Percentiles rank a stretch among this genome's conserved stretches.
Evolutionary conservation across 345 rosid species (phyloP).

Genomic region (Citrus sinensis): DNA sequence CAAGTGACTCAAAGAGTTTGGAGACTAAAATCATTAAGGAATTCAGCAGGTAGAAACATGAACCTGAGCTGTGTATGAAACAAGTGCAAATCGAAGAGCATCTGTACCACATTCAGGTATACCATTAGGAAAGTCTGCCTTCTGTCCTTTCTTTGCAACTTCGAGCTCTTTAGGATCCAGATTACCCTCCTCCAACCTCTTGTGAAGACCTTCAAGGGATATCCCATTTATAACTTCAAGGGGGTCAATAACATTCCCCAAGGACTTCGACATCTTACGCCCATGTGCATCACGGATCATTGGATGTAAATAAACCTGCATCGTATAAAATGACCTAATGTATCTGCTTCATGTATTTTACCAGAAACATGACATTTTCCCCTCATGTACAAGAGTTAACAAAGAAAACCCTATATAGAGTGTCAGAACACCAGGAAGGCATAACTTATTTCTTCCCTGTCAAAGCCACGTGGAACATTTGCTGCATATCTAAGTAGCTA

Average conservation of each 20-base stretch:
- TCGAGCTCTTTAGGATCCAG: conserved; percentile 66
- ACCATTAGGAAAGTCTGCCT: conserved; percentile 82
- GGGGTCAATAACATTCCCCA: conserved; percentile 93
- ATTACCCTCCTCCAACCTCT: conserved; percentile 80
- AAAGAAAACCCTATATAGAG: neutral
- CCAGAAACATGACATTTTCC: neutral
- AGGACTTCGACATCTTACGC: conserved; percentile 91
- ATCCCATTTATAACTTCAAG: conserved; percentile 89
- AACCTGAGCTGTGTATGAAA: conserved; percentile 96
- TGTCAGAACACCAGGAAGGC: neutral
- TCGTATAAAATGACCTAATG: conserved; percentile 3
- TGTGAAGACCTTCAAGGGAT: conserved; percentile 77
- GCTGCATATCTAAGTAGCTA: neutral
- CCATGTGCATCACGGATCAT: conserved; percentile 99
- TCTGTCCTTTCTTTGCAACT: conserved; percentile 79
- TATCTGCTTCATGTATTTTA: neutral
- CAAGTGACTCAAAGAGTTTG: neutral
- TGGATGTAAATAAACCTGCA: conserved; percentile 91
- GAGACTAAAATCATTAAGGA: neutral
- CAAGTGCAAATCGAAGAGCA: conserved; percentile 96
- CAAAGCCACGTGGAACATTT: neutral
- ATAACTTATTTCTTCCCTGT: neutral
- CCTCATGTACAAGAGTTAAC: neutral
- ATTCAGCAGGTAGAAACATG: conserved; percentile 6
- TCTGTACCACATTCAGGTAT: conserved; percentile 97